Percentiles rank a stretch among this genome's conserved stretches.
These are phyloP conservation scores for Mallotus repandus DNA, from an alignment of 441 rosid genomes.

Conservation along the genomic window DNA sequence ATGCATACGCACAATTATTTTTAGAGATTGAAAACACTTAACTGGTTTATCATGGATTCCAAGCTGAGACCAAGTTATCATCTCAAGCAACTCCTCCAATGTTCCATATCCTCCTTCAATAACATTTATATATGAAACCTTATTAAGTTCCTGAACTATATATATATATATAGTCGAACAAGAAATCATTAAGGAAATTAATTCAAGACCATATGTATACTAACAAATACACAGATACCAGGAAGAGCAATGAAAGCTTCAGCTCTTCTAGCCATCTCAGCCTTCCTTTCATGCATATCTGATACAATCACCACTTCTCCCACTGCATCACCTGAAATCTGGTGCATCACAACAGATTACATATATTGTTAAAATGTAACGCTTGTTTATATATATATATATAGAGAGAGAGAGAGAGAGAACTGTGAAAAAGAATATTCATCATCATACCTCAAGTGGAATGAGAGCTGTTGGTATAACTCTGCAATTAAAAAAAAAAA, in stretches of 20 bases:
- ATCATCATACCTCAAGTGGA: constrained; percentile 35
- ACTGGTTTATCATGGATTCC: constrained; percentile 53
- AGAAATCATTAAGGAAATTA: no score
- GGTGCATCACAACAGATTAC: neutral
- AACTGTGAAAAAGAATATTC: neutral
- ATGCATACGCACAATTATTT: no score
- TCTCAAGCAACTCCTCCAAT: constrained; percentile 49
- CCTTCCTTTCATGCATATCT: constrained; percentile 48
- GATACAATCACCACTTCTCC: constrained; percentile 41
- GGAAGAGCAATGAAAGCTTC: constrained; percentile 53
- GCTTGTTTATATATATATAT: neutral
- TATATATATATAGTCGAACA: no score
- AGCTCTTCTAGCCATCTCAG: constrained; percentile 43
- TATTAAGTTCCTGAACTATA: no score
- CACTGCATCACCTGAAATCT: constrained; percentile 35
- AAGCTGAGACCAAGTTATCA: constrained; percentile 52
- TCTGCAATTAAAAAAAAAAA: constrained; percentile 12
- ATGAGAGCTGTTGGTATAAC: constrained; percentile 45
- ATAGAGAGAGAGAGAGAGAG: neutral
- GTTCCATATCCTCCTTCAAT: constrained; percentile 54
- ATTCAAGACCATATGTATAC: no score
- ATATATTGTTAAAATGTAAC: no score
- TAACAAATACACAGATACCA: constrained; percentile 20
- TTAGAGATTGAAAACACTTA: constrained; percentile 9
- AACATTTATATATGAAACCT: no score